phyloP scores from a whole-genome alignment of 352 stramenopile genomes.

The Phytopythium kandeliae region DNA sequence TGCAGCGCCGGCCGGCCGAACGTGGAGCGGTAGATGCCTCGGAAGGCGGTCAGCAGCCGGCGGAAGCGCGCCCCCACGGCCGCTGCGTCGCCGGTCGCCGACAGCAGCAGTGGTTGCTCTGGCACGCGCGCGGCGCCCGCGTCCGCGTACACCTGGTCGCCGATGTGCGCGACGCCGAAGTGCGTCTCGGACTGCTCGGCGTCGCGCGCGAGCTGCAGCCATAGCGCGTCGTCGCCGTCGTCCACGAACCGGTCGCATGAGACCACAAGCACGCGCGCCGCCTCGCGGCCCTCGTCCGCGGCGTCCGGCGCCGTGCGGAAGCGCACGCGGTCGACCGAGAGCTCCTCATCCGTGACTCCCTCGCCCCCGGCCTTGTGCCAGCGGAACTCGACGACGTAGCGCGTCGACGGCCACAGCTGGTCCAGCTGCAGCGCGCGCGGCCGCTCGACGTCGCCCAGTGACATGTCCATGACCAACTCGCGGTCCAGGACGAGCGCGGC shows the following conservation, averaged over 20 bases:
- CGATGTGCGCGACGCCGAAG: conserved; percentile 49
- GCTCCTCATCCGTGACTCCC: no score
- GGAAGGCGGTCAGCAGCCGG: conserved; percentile 29
- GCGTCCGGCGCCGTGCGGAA: conserved; percentile 11
- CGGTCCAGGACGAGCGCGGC: background rate
- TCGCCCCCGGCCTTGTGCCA: background rate
- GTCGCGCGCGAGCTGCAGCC: conserved; percentile 28
- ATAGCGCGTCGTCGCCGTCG: conserved; percentile 44
- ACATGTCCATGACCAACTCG: background rate
- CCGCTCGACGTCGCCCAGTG: background rate
- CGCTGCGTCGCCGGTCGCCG: background rate
- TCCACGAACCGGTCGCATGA: conserved; percentile 63
- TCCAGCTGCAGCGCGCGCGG: conserved; percentile 26
- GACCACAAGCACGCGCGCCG: conserved; percentile 26
- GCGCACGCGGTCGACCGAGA: conserved; percentile 3
- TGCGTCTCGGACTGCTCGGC: conserved; percentile 21
- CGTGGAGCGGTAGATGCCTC: conserved; percentile 48
- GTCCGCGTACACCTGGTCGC: conserved; percentile 58
- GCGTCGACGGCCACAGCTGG: conserved; percentile 24
- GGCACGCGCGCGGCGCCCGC: conserved; percentile 24
- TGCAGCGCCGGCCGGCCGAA: conserved; percentile 41
- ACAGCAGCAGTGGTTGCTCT: conserved; percentile 15
- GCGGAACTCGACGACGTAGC: conserved; percentile 33
- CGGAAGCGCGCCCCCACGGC: conserved; percentile 16
- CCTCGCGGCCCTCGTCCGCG: background rate